Conservation (phyloP, 2,329 filamentous ascomycete genomes). For the Fusarium sp. region DNA sequence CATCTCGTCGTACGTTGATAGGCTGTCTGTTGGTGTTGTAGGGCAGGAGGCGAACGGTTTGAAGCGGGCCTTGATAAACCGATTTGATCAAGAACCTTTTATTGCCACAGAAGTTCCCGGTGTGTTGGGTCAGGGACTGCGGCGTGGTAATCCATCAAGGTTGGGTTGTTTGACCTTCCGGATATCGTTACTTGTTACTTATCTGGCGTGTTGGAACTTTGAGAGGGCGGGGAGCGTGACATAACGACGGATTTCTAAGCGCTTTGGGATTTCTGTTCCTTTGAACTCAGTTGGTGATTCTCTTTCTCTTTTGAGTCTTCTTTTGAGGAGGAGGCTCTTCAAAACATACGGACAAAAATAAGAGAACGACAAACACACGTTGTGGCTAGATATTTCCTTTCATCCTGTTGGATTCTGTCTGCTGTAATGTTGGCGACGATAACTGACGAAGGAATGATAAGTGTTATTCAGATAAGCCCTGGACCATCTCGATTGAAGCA, state of each 20-base stretch:
- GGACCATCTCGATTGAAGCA: background rate
- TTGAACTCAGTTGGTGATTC: background rate
- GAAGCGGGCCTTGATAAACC: conserved; percentile 9
- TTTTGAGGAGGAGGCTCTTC: too few relatives aligned
- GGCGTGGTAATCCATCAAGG: conserved; percentile 7
- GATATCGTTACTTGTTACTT: background rate
- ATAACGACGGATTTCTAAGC: background rate
- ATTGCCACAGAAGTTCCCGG: conserved; percentile 14
- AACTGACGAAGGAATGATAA: background rate
- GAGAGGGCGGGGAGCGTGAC: background rate
- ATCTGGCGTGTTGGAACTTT: background rate
- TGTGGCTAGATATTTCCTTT: too few relatives aligned
- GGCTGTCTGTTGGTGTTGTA: background rate
- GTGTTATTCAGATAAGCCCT: background rate
- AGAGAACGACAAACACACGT: too few relatives aligned
- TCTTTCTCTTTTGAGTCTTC: too few relatives aligned
- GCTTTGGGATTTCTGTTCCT: background rate
- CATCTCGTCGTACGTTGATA: background rate
- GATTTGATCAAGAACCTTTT: conserved; percentile 4
- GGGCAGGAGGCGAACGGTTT: background rate
- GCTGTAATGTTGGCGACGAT: background rate
- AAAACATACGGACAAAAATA: too few relatives aligned
- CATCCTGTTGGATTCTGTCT: background rate
- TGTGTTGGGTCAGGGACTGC: conserved; percentile 1
- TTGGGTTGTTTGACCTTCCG: background rate